These are phyloP conservation scores for Backusella psychrophila DNA, from an alignment of 192 early-diverging fungal genomes.

Conservation along the genomic window DNA sequence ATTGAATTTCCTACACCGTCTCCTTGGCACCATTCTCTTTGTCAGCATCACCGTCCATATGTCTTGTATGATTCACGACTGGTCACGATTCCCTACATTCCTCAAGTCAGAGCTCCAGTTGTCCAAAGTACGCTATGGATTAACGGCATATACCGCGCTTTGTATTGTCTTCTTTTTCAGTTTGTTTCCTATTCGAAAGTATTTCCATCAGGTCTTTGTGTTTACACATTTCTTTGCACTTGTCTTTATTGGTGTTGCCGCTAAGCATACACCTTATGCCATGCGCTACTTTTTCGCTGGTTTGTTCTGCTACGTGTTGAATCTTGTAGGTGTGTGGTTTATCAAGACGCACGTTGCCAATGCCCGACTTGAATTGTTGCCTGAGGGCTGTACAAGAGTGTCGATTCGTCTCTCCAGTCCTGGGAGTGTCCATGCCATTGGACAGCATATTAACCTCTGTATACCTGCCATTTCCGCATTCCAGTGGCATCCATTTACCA, in stretches of 20 bases:
- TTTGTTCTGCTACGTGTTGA: slow-evolving; percentile 42
- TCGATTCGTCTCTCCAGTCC: slow-evolving; percentile 30
- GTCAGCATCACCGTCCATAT: slow-evolving; percentile 47
- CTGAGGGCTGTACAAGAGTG: slow-evolving; percentile 35
- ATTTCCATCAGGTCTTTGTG: slow-evolving; percentile 46
- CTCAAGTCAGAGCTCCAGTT: slow-evolving; percentile 16
- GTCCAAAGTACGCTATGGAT: slow-evolving; percentile 46
- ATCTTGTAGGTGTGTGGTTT: slow-evolving; percentile 42
- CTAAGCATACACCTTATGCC: slow-evolving; percentile 53
- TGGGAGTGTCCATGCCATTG: slow-evolving; percentile 28
- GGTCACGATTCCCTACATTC: slow-evolving; percentile 31
- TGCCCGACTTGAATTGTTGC: slow-evolving; percentile 33
- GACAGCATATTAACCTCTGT: slow-evolving; percentile 47
- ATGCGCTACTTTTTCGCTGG: slow-evolving; percentile 49
- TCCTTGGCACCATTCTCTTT: slow-evolving; percentile 38
- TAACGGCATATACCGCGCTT: slow-evolving; percentile 42
- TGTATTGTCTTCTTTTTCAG: slow-evolving; percentile 50
- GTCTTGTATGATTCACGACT: slow-evolving; percentile 40
- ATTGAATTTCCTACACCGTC: slow-evolving; percentile 44
- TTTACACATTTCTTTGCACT: slow-evolving; percentile 42
- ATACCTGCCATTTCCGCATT: slow-evolving; percentile 47
- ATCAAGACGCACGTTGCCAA: slow-evolving; percentile 39
- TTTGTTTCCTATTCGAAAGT: slow-evolving; percentile 44
- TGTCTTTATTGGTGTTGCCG: slow-evolving; percentile 45
- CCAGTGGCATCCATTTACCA: slow-evolving; percentile 57